These are phyloP conservation scores for Candida palmyrensis DNA, from an alignment of 805 yeast genomes.

Conservation along the genomic window DNA sequence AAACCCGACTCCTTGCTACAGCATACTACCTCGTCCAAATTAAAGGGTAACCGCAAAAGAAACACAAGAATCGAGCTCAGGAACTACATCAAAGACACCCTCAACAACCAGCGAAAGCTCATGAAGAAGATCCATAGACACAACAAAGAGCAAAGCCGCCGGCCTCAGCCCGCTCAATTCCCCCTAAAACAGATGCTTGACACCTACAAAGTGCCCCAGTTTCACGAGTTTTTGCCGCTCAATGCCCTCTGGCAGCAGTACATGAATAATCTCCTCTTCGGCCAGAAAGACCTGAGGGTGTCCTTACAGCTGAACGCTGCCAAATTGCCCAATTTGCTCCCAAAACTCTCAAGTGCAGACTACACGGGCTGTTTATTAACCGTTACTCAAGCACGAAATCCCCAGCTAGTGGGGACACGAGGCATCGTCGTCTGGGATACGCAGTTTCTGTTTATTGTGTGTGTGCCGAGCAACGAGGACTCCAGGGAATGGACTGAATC, in stretches of 20 bases:
- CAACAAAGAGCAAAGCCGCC: slow-evolving; percentile 13
- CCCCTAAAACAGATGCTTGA: slow-evolving; percentile 18
- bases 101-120: slow-evolving; percentile 34
- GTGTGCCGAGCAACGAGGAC: slow-evolving; percentile 39
- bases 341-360: slow-evolving; percentile 71
- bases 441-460: slow-evolving; percentile 63
- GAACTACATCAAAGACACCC: slow-evolving; percentile 31
- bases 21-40: slow-evolving; percentile 12
- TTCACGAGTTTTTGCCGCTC: slow-evolving; percentile 49
- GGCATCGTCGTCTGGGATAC: slow-evolving; percentile 88
- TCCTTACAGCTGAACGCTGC: slow-evolving; percentile 6
- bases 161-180: slow-evolving; percentile 17
- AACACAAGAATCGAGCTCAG: slow-evolving; percentile 39
- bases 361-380: slow-evolving; percentile 68
- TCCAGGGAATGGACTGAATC: slow-evolving; percentile 29
- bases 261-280: slow-evolving; percentile 49
- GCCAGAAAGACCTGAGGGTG: too few species aligned
- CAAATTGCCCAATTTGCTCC: slow-evolving; percentile 29
- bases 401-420: slow-evolving; percentile 49
- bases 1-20: slow-evolving; percentile 15
- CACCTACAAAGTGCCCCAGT: slow-evolving; percentile 32
- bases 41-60: too few species aligned
- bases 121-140: slow-evolving; percentile 31
- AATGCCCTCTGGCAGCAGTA: slow-evolving; percentile 73
- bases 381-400: slow-evolving; percentile 55